Evolutionary conservation across 352 stramenopile species (phyloP).

Genomic region (Lagenidium giganteum): DNA sequence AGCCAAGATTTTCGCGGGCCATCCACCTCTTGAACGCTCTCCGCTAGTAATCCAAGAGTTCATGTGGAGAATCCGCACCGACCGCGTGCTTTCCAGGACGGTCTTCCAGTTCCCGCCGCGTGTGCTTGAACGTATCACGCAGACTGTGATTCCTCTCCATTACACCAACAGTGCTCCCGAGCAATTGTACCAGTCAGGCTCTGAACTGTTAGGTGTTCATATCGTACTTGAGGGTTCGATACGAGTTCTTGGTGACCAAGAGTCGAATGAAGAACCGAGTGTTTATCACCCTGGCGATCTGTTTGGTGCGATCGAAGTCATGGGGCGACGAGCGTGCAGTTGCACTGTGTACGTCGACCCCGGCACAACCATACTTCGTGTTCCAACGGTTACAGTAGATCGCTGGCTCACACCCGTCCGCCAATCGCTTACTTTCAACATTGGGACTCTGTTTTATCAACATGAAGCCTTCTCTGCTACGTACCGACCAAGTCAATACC

Average conservation of each 20-base stretch:
- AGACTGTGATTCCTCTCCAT: conserved; percentile 33
- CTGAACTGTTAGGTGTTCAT: conserved; percentile 18
- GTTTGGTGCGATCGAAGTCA: conserved; percentile 3
- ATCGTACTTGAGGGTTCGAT: conserved; percentile 30
- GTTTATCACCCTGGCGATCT: conserved; percentile 13
- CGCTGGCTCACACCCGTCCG: conserved; percentile 35
- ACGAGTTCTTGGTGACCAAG: not conserved
- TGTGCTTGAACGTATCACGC: conserved; percentile 41
- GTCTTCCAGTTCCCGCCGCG: conserved; percentile 55
- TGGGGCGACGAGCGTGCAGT: not conserved
- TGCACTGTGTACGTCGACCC: conserved; percentile 21
- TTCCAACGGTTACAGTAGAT: conserved; percentile 28
- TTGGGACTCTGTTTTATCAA: conserved; percentile 30
- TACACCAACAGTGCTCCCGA: conserved; percentile 3
- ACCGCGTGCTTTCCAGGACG: conserved; percentile 26
- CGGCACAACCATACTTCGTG: conserved; percentile 30
- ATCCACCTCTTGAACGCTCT: conserved; percentile 4
- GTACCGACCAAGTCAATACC: not conserved
- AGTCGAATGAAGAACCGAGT: not conserved
- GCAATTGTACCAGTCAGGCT: conserved; percentile 16
- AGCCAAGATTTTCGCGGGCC: conserved; percentile 8
- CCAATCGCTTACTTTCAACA: conserved; percentile 26
- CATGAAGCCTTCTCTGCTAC: conserved; percentile 3
- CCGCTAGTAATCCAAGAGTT: conserved; percentile 20
- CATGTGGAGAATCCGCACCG: conserved; percentile 23